Percentiles rank a stretch among this genome's conserved stretches.
Evolutionary conservation across 768 basidiomycete genomes (phyloP).

Genomic region (Mycena metata): DNA sequence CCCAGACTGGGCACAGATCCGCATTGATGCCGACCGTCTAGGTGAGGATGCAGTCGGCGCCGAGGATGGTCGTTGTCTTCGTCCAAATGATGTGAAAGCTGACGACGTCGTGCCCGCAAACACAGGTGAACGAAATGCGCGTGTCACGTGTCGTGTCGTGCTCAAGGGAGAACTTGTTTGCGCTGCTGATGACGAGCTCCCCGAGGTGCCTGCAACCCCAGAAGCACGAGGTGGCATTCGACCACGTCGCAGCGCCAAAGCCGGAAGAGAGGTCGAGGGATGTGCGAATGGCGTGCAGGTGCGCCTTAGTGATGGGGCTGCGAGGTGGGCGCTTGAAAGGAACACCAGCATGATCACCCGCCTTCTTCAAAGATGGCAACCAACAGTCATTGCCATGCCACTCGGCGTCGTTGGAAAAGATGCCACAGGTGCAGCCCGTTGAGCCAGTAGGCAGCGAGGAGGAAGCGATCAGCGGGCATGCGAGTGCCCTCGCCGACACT

Average conservation of each 20-base stretch:
- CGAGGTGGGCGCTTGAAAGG: not conserved
- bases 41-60: constrained; percentile 6
- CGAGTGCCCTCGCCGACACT: not conserved
- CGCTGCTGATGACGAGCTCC: constrained; percentile 3
- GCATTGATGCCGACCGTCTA: not conserved
- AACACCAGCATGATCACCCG: constrained; percentile 7
- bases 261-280: not conserved
- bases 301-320: constrained; percentile 9
- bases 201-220: constrained; percentile 27
- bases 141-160: not conserved
- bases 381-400: constrained; percentile 21
- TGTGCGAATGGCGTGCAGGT: constrained; percentile 3
- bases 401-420: constrained; percentile 1
- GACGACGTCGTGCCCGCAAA: not conserved
- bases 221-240: constrained; percentile 1
- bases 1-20: constrained; percentile 6
- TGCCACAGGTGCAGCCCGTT: constrained; percentile 23
- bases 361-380: not conserved
- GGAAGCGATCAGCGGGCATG: constrained; percentile 15
- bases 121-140: not conserved
- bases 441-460: constrained; percentile 29
- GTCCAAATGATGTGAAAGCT: constrained; percentile 9
- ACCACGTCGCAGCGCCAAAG: constrained; percentile 6
- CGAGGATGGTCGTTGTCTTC: not conserved
- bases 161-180: not conserved